Evolutionary conservation across 805 yeast species (phyloP).

Genomic region (Zygotorulaspora danielsina): DNA sequence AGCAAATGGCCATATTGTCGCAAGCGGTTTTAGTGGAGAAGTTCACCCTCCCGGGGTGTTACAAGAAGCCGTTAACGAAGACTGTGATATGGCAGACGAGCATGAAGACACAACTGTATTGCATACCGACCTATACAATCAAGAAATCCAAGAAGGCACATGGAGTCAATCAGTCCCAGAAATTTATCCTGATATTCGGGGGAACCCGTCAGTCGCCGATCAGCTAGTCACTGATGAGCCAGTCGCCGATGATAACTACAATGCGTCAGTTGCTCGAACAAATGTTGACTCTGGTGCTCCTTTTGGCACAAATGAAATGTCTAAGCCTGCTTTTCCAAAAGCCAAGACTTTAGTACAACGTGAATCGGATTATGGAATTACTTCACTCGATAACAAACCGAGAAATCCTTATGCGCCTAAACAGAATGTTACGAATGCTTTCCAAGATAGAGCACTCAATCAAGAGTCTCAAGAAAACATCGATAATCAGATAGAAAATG

Average conservation of each 20-base stretch:
- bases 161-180: not conserved
- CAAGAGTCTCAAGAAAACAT: no score
- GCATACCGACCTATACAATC: slow-evolving; percentile 1
- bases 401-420: slow-evolving; percentile 1
- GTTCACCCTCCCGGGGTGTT: slow-evolving; percentile 1
- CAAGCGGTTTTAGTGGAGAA: not conserved
- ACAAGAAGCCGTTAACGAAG: slow-evolving; percentile 5
- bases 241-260: not conserved
- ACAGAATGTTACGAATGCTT: not conserved
- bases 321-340: not conserved
- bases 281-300: not conserved
- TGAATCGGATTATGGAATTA: not conserved
- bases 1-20: no score
- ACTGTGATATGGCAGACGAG: slow-evolving; percentile 2
- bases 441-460: no score
- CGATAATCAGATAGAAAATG: no score
- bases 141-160: not conserved
- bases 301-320: not conserved
- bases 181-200: not conserved
- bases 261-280: not conserved
- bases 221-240: not conserved
- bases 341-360: not conserved
- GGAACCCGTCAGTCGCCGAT: not conserved
- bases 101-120: slow-evolving; percentile 3
- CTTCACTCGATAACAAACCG: not conserved